Base-by-base conservation (phyloP, 2,329 filamentous ascomycete genomes). In the Diaporthe sp. region DNA sequence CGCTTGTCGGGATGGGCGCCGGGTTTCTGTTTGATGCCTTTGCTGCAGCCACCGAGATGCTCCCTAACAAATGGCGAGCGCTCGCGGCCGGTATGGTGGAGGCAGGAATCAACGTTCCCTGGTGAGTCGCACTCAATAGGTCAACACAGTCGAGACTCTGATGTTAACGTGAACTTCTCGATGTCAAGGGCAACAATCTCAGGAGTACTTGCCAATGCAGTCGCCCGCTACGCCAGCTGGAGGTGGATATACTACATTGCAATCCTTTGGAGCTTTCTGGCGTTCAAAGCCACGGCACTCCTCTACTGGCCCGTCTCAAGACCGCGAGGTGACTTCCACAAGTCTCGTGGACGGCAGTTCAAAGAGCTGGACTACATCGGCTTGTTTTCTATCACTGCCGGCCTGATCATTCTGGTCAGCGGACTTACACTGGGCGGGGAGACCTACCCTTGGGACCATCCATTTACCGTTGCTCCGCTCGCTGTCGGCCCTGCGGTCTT, bases 161-260 rank as follows among this genome's bases (percentile, higher is more conserved):
- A 15, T 7, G n/a, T 28, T 73, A 15, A 73, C 42, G 10, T 44
- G 31, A 12, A 3, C 12, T 1, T 44, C 31, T 9, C n/a, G 25
- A 3, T 55, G 0, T 7, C 1, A 37, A 73, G 71, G 71, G 58
- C 58, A 42, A 67, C 71, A 5, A 31, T 73, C 3, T 51, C 71
- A 1, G 71, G 60, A 0, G 46, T 73, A 0, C 44, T 73, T 2
- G 71, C 44, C 7, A 73, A 73, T n/a, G 46, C 34, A 17, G 34
- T 73, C 15, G 61, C 71, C 19, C 71, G 71, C 8, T 73, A 73
- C 9, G 46, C 58, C n/a, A 73, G 71, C 25, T 73, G 71, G 71
- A 73, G 71, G n/a, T 73, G 71, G 71, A n/a, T 73, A 12, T 73
- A 67, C 60, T 73, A 73, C 37, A 73, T 73, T 31, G 58, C 71